Evolutionary conservation across 257 asterid genomes (phyloP), one percentile per base, ranked within the genome.

Genomic region (Eustoma russellianum): DNA sequence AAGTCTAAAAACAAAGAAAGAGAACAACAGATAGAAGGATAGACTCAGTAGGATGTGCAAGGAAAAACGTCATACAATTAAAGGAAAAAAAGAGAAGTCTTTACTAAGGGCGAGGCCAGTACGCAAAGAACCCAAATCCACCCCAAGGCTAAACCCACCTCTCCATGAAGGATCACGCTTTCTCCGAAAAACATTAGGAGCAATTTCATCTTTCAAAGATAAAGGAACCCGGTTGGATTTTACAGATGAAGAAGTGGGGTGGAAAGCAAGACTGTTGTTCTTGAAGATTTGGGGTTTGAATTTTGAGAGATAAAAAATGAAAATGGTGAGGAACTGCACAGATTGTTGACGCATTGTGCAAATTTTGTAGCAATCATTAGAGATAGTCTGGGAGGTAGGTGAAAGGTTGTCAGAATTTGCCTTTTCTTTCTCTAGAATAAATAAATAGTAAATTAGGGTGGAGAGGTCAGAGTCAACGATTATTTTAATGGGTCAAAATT

Each of bases 71-170:
- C 43, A 7, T 73, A 91, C 96, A 80, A 75, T 79, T 38, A 91
- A 66, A 6, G 95, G 96, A 52, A 94, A 83, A 69, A 91, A 35
- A 5, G 77, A 52, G 80, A 75, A 87, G 70, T 95, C 96, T 77
- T 87, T 91, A 76, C 98, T 87, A 41, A 90, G 57, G 56, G 98
- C 94, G 30, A 91, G 70, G 41, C 95, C 98, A 7, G 96, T 91
- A 28, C 96, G 86, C 41, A 87, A 72, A 57, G 74, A 55, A 43
- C 98, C 98, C 80, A 83, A 70, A 56, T 86, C 98, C 8, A 84
- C 81, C 19, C 95, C 97, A 17, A 90, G 76, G 74, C 97, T 90
- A 74, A 90, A 90, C 5, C 97, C 96, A 34, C 94, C 90, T 55
- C 93, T 82, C 94, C 87, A 84, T 41, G 74, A 62, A 6, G 95